Conservation (phyloP, 31 red algal species). For the Odonthalia washingtoniensis region DNA sequence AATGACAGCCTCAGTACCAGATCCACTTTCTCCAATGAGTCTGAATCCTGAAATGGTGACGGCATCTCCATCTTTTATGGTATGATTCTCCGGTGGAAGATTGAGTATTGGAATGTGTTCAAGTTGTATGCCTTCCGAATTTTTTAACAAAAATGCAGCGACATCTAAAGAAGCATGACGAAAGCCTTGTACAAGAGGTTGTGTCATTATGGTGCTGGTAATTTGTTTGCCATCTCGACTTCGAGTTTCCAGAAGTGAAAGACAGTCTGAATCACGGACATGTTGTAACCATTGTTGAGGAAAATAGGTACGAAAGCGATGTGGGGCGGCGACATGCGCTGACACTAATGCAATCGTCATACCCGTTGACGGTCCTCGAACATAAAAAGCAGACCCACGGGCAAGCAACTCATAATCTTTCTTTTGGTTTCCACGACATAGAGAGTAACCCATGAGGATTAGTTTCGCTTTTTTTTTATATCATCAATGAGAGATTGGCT, state of each 20-base stretch:
- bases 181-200: constrained; percentile 53
- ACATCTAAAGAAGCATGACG: constrained; percentile 77
- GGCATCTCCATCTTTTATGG: constrained; percentile 6
- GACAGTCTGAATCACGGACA: constrained; percentile 75
- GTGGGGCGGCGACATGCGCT: constrained; percentile 93
- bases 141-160: constrained; percentile 71
- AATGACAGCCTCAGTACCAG: constrained; percentile 61
- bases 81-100: not conserved
- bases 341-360: constrained; percentile 64
- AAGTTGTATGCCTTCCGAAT: constrained; percentile 1
- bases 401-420: constrained; percentile 81
- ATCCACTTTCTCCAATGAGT: constrained; percentile 66
- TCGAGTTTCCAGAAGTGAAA: constrained; percentile 63
- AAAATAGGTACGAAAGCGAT: constrained; percentile 82
- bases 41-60: constrained; percentile 46
- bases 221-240: constrained; percentile 55
- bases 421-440: constrained; percentile 1
- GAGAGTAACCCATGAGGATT: not conserved
- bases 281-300: constrained; percentile 82
- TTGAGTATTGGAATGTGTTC: constrained; percentile 22
- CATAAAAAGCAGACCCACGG: constrained; percentile 74
- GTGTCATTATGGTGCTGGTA: constrained; percentile 15
- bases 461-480: not conserved
- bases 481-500: not conserved
- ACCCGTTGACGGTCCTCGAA: constrained; percentile 43